Evolutionary conservation across 768 basidiomycete species (phyloP), one percentile per base, ranked within the genome.

Genomic region (Suillus fuscotomentosus): DNA sequence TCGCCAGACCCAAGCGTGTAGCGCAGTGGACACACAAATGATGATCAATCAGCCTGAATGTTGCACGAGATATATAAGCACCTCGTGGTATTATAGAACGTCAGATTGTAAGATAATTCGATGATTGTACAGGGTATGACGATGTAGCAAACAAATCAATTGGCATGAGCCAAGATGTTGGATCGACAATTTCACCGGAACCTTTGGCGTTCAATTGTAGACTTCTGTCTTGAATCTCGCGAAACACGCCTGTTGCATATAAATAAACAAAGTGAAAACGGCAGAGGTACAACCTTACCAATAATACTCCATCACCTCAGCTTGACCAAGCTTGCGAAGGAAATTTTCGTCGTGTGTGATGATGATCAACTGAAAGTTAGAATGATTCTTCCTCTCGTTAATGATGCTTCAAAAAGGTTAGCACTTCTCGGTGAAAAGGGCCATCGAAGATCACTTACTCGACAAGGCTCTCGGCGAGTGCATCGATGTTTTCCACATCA

Each of bases 281-380:
- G 11, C 36, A 17, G 34, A 45, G 22, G 67, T 31, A 47, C 53
- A 27, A 60, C 74, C 87, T 70, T 67, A 93, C 95, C 95, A 97
- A 73, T 94, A 98, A 71, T 95, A 89, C 69, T 97, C 94, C 86
- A 99, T 91, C n/a, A 94, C 92, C 67, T 94, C 89, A 66, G 86
- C 86, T 66, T 95, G 92, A 1, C 96, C 95, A 34, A 99, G 84
- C 71, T 94, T 94, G 41, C 88, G 84, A 56, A 99, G 82, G 81
- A 99, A 99, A 65, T 88, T 91, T 76, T 99, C 97, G 78, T 98
- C 95, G 76, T 98, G 97, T 3, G 97, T 99, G 76, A 96, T 97
- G 72, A 97, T 89, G 70, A 99, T 90, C 42, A 99, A 84, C 78
- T 99, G 97, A 84, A 99, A 97, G 74, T 97, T 97, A 5, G 90